Percentiles rank a stretch among this genome's conserved stretches.
Conservation (phyloP, 2,329 filamentous ascomycete species). For the Capronia epimyces region DNA sequence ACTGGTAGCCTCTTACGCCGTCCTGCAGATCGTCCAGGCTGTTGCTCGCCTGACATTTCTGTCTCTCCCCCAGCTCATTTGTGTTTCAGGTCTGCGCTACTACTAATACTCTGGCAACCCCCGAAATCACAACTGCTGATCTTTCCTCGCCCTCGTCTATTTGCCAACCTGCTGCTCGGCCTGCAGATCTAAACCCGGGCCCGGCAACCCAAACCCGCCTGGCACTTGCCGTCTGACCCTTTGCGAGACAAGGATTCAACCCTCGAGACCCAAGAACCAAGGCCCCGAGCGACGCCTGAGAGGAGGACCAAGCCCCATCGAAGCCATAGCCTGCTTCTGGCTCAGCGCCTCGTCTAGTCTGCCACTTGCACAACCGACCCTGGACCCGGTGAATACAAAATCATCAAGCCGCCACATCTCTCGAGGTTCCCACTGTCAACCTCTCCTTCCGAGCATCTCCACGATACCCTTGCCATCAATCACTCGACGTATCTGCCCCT, state of each 20-base stretch:
- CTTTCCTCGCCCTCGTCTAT: neutral
- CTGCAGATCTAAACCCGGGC: conserved; percentile 5
- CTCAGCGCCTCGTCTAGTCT: neutral
- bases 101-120: conserved; percentile 3
- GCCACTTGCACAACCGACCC: neutral
- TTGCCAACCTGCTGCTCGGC: neutral
- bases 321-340: neutral
- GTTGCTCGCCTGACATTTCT: conserved; percentile 4
- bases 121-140: conserved; percentile 8
- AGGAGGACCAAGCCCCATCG: neutral
- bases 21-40: neutral
- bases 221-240: neutral
- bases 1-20: too few species aligned
- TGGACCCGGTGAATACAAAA: neutral
- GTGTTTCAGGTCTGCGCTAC: conserved; percentile 8
- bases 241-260: neutral
- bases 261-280: neutral
- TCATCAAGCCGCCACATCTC: neutral
- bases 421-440: neutral
- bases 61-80: conserved; percentile 4
- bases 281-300: neutral
- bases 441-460: neutral
- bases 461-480: neutral
- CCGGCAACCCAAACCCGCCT: conserved; percentile 1
- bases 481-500: neutral